Base-by-base conservation (phyloP, 768 basidiomycete species). In the Podaxis pistillaris region DNA sequence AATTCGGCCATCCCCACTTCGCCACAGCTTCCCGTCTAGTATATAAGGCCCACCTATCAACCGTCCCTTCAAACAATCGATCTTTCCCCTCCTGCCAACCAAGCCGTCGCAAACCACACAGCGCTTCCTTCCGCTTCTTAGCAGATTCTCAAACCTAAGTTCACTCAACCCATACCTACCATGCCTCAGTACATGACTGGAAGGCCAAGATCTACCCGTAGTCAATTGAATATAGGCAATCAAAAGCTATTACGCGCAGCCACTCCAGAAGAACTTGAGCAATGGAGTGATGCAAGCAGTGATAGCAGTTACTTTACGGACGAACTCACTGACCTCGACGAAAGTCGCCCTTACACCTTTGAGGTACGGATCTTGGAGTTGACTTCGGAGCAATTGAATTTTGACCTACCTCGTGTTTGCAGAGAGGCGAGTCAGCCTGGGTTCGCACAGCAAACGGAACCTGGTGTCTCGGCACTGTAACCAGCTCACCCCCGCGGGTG, bases 351-450 rank as follows among this genome's bases (percentile, higher is more conserved):
- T 12, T 54, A 60, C 37, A 47, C 17, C 17, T 59, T 60, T 51
- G 47, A 60, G 65, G 65, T 59, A 51, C 44, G 62, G 60, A 59
- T 63, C 26, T 51, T 62, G 51, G 12, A 13, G 33, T 51, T 40
- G 38, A 62, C 44, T 40, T 53, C 33, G 26, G 40, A 41, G 62
- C 62, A 49, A 54, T 41, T 60, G 33, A 47, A 50, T 24, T 47
- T 58, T 33, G 55, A 56, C 33, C 44, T 38, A 56, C 44, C 56
- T 50, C 64, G n/a, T 55, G 40, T 56, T 58, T 55, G 40, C 54
- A 85, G 83, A 70, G 73, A 28, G 79, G 79, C 24, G 80, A 86
- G 47, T 44, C 30, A 17, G 86, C 85, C 28, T 86, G 85, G 86
- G 70, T 87, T 15, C 78, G 76, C 60, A 82, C 79, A 3, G 71